Conservation (phyloP, 441 rosid species). For the Erodium texanum region DNA sequence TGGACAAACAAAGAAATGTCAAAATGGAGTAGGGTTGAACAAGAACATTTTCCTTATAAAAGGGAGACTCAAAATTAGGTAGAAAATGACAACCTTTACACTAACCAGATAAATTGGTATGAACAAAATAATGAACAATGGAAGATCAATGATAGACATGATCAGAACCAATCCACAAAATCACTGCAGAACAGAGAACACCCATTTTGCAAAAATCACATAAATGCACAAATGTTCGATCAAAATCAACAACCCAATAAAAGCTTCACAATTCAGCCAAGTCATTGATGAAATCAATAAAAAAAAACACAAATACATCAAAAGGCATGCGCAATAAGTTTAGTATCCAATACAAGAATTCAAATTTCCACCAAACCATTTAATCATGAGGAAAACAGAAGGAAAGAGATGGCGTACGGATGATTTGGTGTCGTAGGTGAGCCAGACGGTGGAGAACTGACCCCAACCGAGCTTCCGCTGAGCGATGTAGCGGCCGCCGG, state of each 20-base stretch:
- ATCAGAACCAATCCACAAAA: background rate
- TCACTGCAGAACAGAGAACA: background rate
- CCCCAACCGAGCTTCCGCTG: conserved; percentile 80
- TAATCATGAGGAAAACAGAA: background rate
- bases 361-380: background rate
- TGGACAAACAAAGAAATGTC: background rate
- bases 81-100: no score
- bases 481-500: conserved; percentile 41
- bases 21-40: background rate
- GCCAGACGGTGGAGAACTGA: conserved; percentile 79
- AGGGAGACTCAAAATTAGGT: background rate
- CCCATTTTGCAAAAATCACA: background rate
- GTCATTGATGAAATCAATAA: background rate
- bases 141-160: background rate
- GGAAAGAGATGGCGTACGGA: conserved; percentile 29
- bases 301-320: background rate
- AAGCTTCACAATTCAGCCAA: background rate
- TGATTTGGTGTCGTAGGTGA: conserved; percentile 50
- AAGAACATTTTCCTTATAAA: background rate
- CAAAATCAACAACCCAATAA: background rate
- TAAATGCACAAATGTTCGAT: background rate
- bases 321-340: background rate
- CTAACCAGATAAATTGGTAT: background rate
- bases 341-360: no score
- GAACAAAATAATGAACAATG: background rate